Conservation (phyloP, 768 basidiomycete genomes). For the Plicaturopsis crispa region DNA sequence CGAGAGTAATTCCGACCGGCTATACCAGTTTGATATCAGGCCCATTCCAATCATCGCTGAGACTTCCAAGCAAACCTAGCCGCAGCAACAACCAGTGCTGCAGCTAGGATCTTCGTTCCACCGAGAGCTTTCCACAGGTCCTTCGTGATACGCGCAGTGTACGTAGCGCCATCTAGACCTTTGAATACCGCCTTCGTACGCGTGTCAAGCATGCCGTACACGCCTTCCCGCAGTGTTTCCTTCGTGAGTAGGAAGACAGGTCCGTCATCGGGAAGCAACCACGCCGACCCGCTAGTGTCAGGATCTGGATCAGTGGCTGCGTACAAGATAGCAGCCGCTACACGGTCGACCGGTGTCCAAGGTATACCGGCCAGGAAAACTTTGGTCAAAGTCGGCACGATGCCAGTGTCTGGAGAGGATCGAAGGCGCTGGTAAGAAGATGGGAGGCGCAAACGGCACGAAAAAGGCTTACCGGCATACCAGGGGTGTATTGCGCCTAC, state of each 20-base stretch:
- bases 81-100: too few species aligned
- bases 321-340: conserved; percentile 23
- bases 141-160: too few species aligned
- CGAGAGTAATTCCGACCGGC: too few species aligned
- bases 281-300: conserved; percentile 18
- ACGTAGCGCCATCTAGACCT: too few species aligned
- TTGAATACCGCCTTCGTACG: too few species aligned
- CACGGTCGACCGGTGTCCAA: conserved; percentile 18
- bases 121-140: too few species aligned
- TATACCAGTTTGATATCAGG: too few species aligned
- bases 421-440: background rate
- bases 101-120: too few species aligned
- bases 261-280: conserved; percentile 21
- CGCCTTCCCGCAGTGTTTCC: conserved; percentile 17
- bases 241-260: conserved; percentile 16
- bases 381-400: conserved; percentile 11
- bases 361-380: conserved; percentile 20
- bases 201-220: conserved; percentile 22
- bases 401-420: conserved; percentile 15
- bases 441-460: background rate
- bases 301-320: conserved; percentile 18
- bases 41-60: too few species aligned
- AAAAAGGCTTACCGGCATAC: conserved; percentile 17
- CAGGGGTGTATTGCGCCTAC: conserved; percentile 21
- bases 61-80: too few species aligned